Conservation (phyloP, 306 rosid species). For the Malus orientalis region DNA sequence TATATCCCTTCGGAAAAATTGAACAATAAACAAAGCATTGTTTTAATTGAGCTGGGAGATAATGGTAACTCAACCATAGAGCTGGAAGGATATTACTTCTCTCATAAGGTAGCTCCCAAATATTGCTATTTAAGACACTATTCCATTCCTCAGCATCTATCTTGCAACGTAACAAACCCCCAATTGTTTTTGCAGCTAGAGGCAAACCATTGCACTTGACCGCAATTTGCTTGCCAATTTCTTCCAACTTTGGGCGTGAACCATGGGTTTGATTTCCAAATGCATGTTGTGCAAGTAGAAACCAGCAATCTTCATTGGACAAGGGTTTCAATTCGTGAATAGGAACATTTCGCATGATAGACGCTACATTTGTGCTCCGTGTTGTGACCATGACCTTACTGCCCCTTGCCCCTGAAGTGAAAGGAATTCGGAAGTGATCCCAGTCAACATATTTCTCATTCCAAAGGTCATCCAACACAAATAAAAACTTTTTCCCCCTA, state of each 20-base stretch:
- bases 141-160: not conserved
- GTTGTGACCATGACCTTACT: slow-evolving; percentile 6
- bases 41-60: slow-evolving; percentile 11
- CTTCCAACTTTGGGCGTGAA: too few relatives aligned
- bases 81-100: not conserved
- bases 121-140: not conserved
- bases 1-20: slow-evolving; percentile 4
- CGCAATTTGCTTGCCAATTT: too few relatives aligned
- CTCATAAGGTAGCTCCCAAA: not conserved
- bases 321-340: not conserved
- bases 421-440: not conserved
- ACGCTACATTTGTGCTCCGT: not conserved
- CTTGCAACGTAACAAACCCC: not conserved
- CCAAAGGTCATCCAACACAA: not conserved
- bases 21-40: slow-evolving; percentile 6
- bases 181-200: not conserved
- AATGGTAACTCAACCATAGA: slow-evolving; percentile 2
- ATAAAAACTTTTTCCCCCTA: not conserved
- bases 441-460: not conserved
- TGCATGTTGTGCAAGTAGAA: too few relatives aligned
- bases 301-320: too few relatives aligned
- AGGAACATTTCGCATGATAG: not conserved
- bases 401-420: not conserved
- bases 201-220: slow-evolving; percentile 7
- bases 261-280: too few relatives aligned